These are phyloP conservation scores for Phytophthora pisi DNA, from an alignment of 352 stramenopile species.

Conservation along the genomic window DNA sequence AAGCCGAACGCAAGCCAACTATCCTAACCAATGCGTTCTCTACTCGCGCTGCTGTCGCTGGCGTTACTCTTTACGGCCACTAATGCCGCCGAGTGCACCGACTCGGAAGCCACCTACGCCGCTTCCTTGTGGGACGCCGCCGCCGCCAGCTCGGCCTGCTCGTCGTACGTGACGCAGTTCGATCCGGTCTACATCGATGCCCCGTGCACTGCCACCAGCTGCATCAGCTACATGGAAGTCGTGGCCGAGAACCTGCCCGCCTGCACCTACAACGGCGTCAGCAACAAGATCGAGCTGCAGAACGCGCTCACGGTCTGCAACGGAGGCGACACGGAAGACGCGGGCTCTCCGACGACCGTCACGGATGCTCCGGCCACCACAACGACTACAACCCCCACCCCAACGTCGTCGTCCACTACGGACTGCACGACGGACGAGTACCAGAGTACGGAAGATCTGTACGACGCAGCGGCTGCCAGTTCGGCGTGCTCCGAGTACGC, in stretches of 20 bases:
- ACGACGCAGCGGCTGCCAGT: conserved; percentile 19
- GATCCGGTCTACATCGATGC: conserved; percentile 20
- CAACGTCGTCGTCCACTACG: conserved; percentile 21
- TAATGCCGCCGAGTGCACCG: conserved; percentile 21
- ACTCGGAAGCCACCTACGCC: conserved; percentile 10
- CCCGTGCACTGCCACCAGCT: conserved; percentile 24
- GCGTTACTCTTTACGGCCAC: neutral
- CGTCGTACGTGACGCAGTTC: conserved; percentile 12
- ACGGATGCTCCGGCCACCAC: neutral
- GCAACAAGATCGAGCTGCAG: conserved; percentile 31
- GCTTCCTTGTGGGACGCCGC: conserved; percentile 16
- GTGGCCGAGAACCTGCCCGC: conserved; percentile 17
- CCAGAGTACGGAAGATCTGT: conserved; percentile 21
- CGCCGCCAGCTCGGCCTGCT: conserved; percentile 17
- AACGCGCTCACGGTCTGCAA: conserved; percentile 22
- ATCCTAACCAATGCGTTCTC: neutral
- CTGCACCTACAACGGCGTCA: conserved; percentile 29
- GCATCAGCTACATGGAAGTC: conserved; percentile 17
- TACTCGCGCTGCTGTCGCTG: conserved; percentile 1
- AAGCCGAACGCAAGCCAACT: neutral
- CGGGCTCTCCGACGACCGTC: conserved; percentile 12
- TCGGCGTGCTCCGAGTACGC: conserved; percentile 25
- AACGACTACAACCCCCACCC: conserved; percentile 12
- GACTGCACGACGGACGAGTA: conserved; percentile 23
- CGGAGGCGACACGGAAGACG: conserved; percentile 1